Conservation (phyloP, 2,329 filamentous ascomycete genomes). For the Curvularia spicifera region DNA sequence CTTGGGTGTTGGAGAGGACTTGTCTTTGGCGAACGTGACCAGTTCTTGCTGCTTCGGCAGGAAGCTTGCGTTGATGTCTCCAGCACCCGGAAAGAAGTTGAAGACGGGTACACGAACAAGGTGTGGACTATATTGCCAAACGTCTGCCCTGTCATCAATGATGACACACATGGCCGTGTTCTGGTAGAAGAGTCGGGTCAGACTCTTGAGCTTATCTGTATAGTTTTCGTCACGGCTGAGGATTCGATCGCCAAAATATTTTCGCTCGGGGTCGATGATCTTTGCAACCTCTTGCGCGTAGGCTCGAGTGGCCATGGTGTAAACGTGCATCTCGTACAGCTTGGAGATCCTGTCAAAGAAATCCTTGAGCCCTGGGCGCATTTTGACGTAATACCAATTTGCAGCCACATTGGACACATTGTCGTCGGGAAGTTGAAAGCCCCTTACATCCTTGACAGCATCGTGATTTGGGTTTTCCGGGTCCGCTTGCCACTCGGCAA, state of each 20-base stretch:
- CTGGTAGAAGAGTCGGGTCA: constrained; percentile 90
- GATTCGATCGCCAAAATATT: constrained; percentile 91
- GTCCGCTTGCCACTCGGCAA: constrained; percentile 94
- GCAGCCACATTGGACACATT: constrained; percentile 45
- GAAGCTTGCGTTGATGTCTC: constrained; percentile 98
- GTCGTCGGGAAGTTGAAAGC: constrained; percentile 89
- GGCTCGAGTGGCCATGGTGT: constrained; percentile 98
- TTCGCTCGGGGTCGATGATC: constrained; percentile 88
- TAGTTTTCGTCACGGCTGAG: constrained; percentile 97
- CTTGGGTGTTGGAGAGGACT: constrained; percentile 23
- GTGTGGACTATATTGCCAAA: constrained; percentile 93
- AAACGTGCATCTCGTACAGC: constrained; percentile 94
- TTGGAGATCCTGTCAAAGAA: constrained; percentile 80
- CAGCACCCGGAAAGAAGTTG: constrained; percentile 97
- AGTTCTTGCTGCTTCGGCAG: constrained; percentile 72
- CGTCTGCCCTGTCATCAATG: constrained; percentile 95
- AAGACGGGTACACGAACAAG: constrained; percentile 94
- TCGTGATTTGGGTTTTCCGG: constrained; percentile 87
- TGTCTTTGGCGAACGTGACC: constrained; percentile 34
- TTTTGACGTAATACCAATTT: constrained; percentile 94
- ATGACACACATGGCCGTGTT: constrained; percentile 99
- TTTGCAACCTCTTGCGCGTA: constrained; percentile 91
- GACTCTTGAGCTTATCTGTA: constrained; percentile 85
- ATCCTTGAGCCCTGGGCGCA: constrained; percentile 81
- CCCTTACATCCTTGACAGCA: constrained; percentile 84